Evolutionary conservation across 208 protist species (phyloP).

Genomic region (Acanthamoeba quina): DNA sequence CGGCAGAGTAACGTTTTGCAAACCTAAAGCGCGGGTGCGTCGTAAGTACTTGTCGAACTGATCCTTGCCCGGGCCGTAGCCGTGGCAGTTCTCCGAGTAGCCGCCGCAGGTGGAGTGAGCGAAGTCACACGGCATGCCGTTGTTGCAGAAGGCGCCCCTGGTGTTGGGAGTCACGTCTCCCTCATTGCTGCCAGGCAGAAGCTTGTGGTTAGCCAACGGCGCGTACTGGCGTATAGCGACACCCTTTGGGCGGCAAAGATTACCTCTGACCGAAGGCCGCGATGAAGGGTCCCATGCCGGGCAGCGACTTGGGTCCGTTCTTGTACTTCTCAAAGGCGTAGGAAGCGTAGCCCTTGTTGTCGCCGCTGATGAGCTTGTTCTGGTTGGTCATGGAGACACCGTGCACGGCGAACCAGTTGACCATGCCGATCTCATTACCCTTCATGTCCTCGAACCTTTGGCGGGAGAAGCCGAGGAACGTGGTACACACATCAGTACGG

Average conservation of each 20-base stretch:
- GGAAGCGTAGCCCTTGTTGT: constrained; percentile 88
- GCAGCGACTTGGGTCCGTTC: constrained; percentile 62
- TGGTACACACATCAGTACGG: not conserved
- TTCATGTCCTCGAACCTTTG: constrained; percentile 72
- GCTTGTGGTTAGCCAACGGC: not conserved
- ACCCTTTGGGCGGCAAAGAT: not conserved
- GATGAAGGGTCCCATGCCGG: constrained; percentile 82
- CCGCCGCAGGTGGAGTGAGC: constrained; percentile 77
- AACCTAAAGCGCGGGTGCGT: not conserved
- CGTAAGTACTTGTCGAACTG: not conserved
- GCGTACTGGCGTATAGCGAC: not conserved
- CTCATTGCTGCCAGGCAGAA: constrained; percentile 71
- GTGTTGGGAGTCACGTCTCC: constrained; percentile 86
- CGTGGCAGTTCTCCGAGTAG: constrained; percentile 79
- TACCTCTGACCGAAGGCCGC: constrained; percentile 83
- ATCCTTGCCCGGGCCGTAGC: constrained; percentile 77
- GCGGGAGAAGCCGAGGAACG: not conserved
- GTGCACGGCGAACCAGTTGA: constrained; percentile 85
- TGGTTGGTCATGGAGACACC: constrained; percentile 87
- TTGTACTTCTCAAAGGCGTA: constrained; percentile 81
- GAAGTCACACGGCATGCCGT: constrained; percentile 77
- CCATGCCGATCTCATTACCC: constrained; percentile 77
- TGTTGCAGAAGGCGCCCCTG: constrained; percentile 77
- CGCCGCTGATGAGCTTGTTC: constrained; percentile 84
- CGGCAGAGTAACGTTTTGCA: not conserved